Evolutionary conservation across 345 rosid species (phyloP), one percentile per base, ranked within the genome.

Genomic region (Anastatica hierochuntica): DNA sequence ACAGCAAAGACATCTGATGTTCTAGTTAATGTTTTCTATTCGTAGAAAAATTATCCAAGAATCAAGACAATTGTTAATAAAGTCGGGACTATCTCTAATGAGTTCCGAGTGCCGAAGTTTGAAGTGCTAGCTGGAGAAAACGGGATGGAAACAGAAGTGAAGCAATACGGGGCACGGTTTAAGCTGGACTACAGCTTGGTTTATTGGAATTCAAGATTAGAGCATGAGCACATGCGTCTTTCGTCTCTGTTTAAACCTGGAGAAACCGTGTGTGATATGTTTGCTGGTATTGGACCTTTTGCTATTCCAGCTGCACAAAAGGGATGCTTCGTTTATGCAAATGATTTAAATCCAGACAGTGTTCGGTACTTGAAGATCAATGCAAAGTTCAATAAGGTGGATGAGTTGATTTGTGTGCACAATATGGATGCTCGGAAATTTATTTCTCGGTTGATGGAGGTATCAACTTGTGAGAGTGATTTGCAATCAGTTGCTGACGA

Each of bases 221-320:
- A 87, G 49, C 96, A 87, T 64, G 98, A 90, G 56, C 98, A 90
- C 67, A 76, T 74, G 69, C 72, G 95, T 40, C 74, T 90, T 54
- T 77, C 84, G 14, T 79, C 98, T 46, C 75, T 67, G 39, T 90
- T 87, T 62, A 67, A 14, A 72, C 76, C 90, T 10, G 95, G 90
- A 56, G 96, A 90, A 64, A 82, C 72, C 17, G 78, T 90, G 34
- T 90, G 95, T 77, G 96, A 90, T 68, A 82, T 87, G 96, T 87
- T 87, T 78, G 80, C 98, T 63, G 98, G 96, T 36, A 79, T 90
- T 66, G 98, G 96, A 40, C 98, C 98, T 48, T 90, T 87, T 69
- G 90, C 95, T 39, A 79, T 90, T 69, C 95, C 96, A 44, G 96
- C 96, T 30, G 95, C 92, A 33, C 95, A 79, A 33, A 87, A 77